A percentile compares a stretch with the other conserved stretches of the same genome.
phyloP scores from a whole-genome alignment of 352 stramenopile species.

The Pythium apleroticum region DNA sequence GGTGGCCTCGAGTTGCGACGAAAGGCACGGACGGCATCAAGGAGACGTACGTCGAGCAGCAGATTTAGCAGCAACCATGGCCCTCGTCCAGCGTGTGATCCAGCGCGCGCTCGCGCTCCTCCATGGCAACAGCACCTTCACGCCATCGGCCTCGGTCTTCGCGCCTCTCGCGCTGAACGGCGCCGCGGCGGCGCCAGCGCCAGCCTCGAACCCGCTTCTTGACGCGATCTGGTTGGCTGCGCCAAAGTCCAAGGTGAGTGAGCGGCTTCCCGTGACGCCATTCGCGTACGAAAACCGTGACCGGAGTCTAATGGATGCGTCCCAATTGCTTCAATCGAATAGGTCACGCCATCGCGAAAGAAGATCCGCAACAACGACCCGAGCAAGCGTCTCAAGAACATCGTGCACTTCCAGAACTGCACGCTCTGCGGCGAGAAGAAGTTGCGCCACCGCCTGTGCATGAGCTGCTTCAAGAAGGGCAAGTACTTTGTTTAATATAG shows the following conservation, averaged over 20 bases:
- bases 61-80: slow-evolving; percentile 34
- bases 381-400: slow-evolving; percentile 89
- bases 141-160: slow-evolving; percentile 31
- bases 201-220: slow-evolving; percentile 54
- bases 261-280: not conserved
- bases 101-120: slow-evolving; percentile 64
- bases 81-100: slow-evolving; percentile 66
- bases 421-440: slow-evolving; percentile 86
- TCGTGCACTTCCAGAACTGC: slow-evolving; percentile 88
- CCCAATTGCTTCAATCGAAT: slow-evolving; percentile 9
- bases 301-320: not conserved
- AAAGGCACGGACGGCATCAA: slow-evolving; percentile 5
- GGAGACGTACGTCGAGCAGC: slow-evolving; percentile 10
- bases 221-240: slow-evolving; percentile 80
- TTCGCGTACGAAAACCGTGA: not conserved
- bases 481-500: slow-evolving; percentile 84
- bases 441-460: slow-evolving; percentile 85
- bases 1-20: slow-evolving; percentile 22
- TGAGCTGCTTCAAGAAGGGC: slow-evolving; percentile 92
- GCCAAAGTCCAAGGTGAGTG: slow-evolving; percentile 85
- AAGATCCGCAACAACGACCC: slow-evolving; percentile 88
- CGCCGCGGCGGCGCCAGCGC: slow-evolving; percentile 27
- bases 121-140: slow-evolving; percentile 47
- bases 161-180: slow-evolving; percentile 38
- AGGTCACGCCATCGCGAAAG: slow-evolving; percentile 86